Conservation (phyloP, 768 basidiomycete genomes). For the Tricholoma saponaceum region DNA sequence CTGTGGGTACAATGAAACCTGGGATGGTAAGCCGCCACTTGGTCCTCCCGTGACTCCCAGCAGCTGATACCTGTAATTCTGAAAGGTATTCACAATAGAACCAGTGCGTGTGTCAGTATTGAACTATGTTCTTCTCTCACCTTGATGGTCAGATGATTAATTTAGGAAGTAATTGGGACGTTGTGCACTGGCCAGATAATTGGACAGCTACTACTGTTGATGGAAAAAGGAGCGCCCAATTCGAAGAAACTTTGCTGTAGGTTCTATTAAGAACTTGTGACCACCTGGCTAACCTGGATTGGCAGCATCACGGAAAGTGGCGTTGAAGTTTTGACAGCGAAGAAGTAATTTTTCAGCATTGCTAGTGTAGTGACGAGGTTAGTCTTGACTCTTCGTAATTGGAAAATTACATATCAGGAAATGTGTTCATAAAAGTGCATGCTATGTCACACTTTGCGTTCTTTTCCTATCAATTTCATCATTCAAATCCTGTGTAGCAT, state of each 20-base stretch:
- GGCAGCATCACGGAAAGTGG: constrained; percentile 87
- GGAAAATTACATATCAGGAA: background rate
- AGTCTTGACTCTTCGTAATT: background rate
- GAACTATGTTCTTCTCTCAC: constrained; percentile 5
- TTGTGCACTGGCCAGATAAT: constrained; percentile 87
- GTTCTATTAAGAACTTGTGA: constrained; percentile 26
- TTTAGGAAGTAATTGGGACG: constrained; percentile 71
- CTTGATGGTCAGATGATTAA: constrained; percentile 78
- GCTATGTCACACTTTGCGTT: constrained; percentile 12
- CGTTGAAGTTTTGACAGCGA: constrained; percentile 78
- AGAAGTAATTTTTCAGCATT: background rate
- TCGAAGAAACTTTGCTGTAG: constrained; percentile 94
- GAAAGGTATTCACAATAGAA: constrained; percentile 70
- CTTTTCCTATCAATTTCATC: constrained; percentile 45
- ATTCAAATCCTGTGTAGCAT: constrained; percentile 67
- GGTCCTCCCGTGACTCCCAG: background rate
- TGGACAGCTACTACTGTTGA: constrained; percentile 96
- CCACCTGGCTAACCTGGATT: constrained; percentile 1
- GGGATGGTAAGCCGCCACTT: constrained; percentile 71
- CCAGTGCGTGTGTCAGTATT: constrained; percentile 46
- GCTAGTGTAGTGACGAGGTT: background rate
- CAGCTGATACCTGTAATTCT: constrained; percentile 3
- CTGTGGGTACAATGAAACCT: constrained; percentile 87
- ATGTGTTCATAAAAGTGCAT: background rate
- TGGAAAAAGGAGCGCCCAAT: constrained; percentile 90